Evolutionary conservation across 179 eudicot species (phyloP).

Genomic region (Amaranthus tricolor): DNA sequence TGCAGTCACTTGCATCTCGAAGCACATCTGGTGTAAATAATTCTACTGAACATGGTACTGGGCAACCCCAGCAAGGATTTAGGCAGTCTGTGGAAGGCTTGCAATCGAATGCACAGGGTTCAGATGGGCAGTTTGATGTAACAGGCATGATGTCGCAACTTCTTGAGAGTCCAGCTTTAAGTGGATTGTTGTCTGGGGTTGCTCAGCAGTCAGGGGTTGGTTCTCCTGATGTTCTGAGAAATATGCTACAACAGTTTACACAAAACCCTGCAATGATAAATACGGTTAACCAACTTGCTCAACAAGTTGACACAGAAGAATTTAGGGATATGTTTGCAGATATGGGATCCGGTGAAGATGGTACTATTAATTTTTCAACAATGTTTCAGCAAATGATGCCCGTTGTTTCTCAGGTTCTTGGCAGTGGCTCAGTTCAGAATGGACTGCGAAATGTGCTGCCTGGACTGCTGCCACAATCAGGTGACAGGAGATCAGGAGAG

Average conservation of each 20-base stretch:
- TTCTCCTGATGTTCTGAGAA: constrained; percentile 75
- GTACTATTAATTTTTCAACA: constrained; percentile 66
- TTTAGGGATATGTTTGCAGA: constrained; percentile 59
- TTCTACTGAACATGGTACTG: constrained; percentile 25
- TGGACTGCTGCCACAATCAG: constrained; percentile 18
- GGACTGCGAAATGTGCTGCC: constrained; percentile 26
- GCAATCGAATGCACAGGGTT: constrained; percentile 31
- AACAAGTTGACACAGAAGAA: constrained; percentile 65
- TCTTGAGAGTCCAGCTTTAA: constrained; percentile 69
- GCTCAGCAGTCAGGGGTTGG: constrained; percentile 83
- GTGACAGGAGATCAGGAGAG: constrained; percentile 28
- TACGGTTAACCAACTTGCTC: constrained; percentile 83
- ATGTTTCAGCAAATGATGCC: constrained; percentile 98
- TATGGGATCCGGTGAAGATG: constrained; percentile 49
- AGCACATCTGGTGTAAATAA: constrained; percentile 26
- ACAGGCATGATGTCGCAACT: constrained; percentile 72
- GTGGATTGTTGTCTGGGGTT: constrained; percentile 72
- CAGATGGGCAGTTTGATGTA: constrained; percentile 50
- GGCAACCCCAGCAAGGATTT: constrained; percentile 31
- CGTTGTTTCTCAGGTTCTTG: constrained; percentile 73
- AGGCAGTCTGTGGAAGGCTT: constrained; percentile 25
- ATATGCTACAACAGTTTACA: constrained; percentile 76
- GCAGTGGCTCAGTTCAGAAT: constrained; percentile 43
- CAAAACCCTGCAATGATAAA: constrained; percentile 79
- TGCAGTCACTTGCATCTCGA: constrained; percentile 72